These are phyloP conservation scores for Cryomyces minteri DNA, from an alignment of 495 filamentous ascomycete genomes.

Conservation along the genomic window DNA sequence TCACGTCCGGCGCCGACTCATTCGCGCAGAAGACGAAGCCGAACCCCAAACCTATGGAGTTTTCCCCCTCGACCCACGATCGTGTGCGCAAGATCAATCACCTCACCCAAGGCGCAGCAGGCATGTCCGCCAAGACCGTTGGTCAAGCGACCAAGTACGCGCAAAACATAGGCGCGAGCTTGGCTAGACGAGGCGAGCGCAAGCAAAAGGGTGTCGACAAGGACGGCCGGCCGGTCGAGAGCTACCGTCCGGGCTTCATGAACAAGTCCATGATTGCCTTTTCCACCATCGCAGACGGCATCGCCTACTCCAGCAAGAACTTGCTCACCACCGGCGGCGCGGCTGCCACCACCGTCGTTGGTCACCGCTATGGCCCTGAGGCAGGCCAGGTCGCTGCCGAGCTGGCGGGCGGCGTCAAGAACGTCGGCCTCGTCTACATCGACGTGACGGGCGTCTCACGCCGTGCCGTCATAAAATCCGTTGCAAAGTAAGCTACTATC, in stretches of 20 bases:
- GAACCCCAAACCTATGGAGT: constrained; percentile 59
- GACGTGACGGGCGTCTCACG: constrained; percentile 85
- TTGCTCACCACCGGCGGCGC: constrained; percentile 53
- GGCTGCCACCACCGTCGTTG: constrained; percentile 64
- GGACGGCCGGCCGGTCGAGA: constrained; percentile 39
- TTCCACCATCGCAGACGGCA: constrained; percentile 82
- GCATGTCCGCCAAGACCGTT: constrained; percentile 67
- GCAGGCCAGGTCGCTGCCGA: constrained; percentile 55
- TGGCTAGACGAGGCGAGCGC: constrained; percentile 41
- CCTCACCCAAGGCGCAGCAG: constrained; percentile 57
- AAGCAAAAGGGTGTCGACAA: constrained; percentile 37
- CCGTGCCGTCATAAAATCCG: constrained; percentile 71
- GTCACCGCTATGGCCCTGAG: constrained; percentile 69
- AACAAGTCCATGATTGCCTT: constrained; percentile 96
- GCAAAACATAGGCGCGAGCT: constrained; percentile 68
- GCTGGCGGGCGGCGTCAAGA: constrained; percentile 74
- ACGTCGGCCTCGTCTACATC: constrained; percentile 95
- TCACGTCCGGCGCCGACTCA: constrained; percentile 56
- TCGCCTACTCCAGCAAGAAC: constrained; percentile 64
- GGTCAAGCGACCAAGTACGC: constrained; percentile 63
- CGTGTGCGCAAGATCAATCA: constrained; percentile 72
- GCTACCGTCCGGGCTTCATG: constrained; percentile 74
- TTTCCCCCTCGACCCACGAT: constrained; percentile 68
- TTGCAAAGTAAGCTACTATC: constrained; percentile 41
- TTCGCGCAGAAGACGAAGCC: constrained; percentile 70